phyloP scores from a whole-genome alignment of 2,329 filamentous ascomycete genomes.

The Fusarium kyushuense region DNA sequence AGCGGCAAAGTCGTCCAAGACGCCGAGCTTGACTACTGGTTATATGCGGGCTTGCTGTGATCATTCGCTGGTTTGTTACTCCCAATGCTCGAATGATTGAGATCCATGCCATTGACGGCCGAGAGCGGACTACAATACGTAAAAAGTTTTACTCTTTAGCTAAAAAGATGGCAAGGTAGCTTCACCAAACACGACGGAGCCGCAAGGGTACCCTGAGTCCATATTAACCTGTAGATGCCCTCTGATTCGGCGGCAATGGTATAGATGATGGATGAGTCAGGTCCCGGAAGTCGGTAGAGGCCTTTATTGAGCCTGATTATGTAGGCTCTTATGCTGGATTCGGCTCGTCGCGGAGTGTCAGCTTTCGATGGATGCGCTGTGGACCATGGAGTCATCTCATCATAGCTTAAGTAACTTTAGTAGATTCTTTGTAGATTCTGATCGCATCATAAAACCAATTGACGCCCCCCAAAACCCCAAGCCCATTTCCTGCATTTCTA shows the following conservation, averaged over 20 bases:
- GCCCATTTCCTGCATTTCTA: constrained; percentile 3
- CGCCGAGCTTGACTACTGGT: constrained; percentile 23
- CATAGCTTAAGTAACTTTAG: constrained; percentile 28
- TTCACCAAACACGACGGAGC: constrained; percentile 22
- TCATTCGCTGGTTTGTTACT: constrained; percentile 14
- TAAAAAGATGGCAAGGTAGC: constrained; percentile 4
- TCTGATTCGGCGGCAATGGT: constrained; percentile 34
- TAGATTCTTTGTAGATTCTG: constrained; percentile 12
- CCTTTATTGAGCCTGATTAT: constrained; percentile 26
- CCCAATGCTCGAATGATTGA: constrained; percentile 21
- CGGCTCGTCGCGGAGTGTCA: constrained; percentile 44
- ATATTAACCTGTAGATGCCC: constrained; percentile 6
- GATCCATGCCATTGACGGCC: constrained; percentile 22
- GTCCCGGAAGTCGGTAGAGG: constrained; percentile 44
- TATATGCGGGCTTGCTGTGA: constrained; percentile 15
- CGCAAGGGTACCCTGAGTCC: constrained; percentile 39
- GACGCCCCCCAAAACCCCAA: constrained; percentile 10
- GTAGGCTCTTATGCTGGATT: constrained; percentile 36
- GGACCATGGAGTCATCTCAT: constrained; percentile 36
- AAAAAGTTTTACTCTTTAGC: constrained; percentile 35
- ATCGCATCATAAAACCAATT: constrained; percentile 40
- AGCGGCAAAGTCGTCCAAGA: constrained; percentile 27
- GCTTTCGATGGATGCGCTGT: constrained; percentile 20
- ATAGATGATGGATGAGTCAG: constrained; percentile 42
- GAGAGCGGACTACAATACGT: constrained; percentile 35